These are phyloP conservation scores for Avena eriantha DNA, from an alignment of 176 grass and related monocot species.

Conservation along the genomic window DNA sequence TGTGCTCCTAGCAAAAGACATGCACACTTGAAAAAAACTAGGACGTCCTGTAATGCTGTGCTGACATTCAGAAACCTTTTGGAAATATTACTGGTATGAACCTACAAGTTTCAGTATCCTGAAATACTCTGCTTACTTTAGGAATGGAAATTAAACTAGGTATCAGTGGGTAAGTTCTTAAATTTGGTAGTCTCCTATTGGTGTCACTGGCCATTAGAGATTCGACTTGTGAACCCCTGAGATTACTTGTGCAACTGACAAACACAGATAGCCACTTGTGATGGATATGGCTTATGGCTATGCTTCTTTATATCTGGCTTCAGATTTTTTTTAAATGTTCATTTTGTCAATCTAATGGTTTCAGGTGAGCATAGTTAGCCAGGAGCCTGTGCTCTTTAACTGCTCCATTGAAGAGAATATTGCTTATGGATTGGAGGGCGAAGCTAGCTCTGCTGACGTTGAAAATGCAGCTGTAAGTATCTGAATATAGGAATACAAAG, in stretches of 20 bases:
- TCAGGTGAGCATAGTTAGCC: conserved; percentile 99
- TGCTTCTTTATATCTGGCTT: background rate
- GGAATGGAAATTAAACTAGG: conserved; percentile 9
- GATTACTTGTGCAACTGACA: conserved; percentile 20
- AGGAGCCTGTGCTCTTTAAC: conserved; percentile 95
- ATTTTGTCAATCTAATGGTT: conserved; percentile 37
- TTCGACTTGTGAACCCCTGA: conserved; percentile 29
- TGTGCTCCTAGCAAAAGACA: background rate
- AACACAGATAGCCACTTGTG: background rate
- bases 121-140: conserved; percentile 6
- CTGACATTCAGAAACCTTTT: conserved; percentile 1
- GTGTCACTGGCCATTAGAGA: background rate
- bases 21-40: background rate
- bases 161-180: background rate
- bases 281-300: conserved; percentile 24
- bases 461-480: conserved; percentile 86
- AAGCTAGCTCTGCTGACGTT: conserved; percentile 60
- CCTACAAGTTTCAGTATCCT: background rate
- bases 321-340: background rate
- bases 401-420: conserved; percentile 98
- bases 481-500: conserved; percentile 15
- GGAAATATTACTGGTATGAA: background rate
- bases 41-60: background rate
- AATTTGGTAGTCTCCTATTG: background rate
- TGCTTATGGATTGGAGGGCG: conserved; percentile 83